Percentiles rank a stretch among this genome's conserved stretches.
Evolutionary conservation across 2,329 filamentous ascomycete genomes (phyloP).

Genomic region (Talaromyces verruculosus): DNA sequence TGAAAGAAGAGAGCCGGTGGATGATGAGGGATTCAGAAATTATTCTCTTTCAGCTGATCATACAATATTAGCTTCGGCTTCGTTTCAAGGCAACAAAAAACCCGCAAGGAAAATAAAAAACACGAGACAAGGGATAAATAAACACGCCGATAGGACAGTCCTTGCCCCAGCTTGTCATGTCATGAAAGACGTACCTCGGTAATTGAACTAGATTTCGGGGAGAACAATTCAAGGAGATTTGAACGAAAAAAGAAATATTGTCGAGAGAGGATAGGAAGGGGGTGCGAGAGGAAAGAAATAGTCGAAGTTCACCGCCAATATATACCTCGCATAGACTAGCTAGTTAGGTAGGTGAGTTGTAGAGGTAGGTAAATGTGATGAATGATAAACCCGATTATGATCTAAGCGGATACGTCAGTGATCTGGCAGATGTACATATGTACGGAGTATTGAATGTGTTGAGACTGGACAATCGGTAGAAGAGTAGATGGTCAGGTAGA

Average conservation of each 20-base stretch:
- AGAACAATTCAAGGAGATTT: background rate
- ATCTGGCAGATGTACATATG: background rate
- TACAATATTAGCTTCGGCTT: background rate
- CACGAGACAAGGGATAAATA: slow-evolving; percentile 8
- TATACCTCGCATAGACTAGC: background rate
- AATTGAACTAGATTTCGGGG: background rate
- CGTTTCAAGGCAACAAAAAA: background rate
- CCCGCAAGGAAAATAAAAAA: background rate
- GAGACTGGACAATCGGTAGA: background rate
- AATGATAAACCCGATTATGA: background rate
- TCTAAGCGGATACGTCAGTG: slow-evolving; percentile 7
- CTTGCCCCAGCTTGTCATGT: background rate
- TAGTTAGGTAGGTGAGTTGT: background rate
- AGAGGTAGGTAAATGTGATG: slow-evolving; percentile 6
- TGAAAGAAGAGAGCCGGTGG: background rate
- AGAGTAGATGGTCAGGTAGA: background rate
- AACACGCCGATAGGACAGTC: slow-evolving; percentile 1
- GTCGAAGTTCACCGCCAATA: slow-evolving; percentile 4
- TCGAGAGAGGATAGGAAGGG: background rate
- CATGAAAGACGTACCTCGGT: background rate
- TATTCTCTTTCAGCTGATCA: background rate
- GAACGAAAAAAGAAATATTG: background rate
- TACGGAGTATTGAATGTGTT: background rate
- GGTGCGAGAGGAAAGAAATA: background rate
- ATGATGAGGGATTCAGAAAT: background rate